These are phyloP conservation scores for Echria macrotheca DNA, from an alignment of 495 filamentous ascomycete genomes.

Conservation along the genomic window DNA sequence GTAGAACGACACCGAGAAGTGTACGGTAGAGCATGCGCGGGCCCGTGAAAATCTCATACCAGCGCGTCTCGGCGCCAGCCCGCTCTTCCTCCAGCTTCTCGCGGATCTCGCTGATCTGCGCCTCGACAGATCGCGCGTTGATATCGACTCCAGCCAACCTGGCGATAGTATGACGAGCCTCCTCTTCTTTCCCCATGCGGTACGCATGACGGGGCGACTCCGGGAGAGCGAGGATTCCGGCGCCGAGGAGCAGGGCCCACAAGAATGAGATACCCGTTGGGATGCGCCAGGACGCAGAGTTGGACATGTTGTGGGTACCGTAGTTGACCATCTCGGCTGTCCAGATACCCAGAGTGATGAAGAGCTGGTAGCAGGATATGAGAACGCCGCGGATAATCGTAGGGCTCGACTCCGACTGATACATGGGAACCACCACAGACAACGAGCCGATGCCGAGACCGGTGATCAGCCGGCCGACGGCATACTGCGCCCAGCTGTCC, in stretches of 20 bases:
- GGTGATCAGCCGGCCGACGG: slow-evolving; percentile 53
- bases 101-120: slow-evolving; percentile 71
- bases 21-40: slow-evolving; percentile 71
- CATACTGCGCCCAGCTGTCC: slow-evolving; percentile 46
- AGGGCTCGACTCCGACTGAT: slow-evolving; percentile 65
- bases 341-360: slow-evolving; percentile 84
- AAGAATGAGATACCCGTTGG: slow-evolving; percentile 75
- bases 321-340: slow-evolving; percentile 77
- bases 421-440: slow-evolving; percentile 68
- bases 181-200: slow-evolving; percentile 57
- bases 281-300: slow-evolving; percentile 67
- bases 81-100: slow-evolving; percentile 58
- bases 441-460: slow-evolving; percentile 67
- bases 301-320: slow-evolving; percentile 52
- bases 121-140: slow-evolving; percentile 57
- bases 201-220: slow-evolving; percentile 69
- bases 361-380: slow-evolving; percentile 73
- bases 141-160: slow-evolving; percentile 63
- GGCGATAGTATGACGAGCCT: slow-evolving; percentile 63
- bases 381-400: slow-evolving; percentile 61
- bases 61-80: slow-evolving; percentile 51
- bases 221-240: slow-evolving; percentile 65
- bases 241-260: slow-evolving; percentile 67
- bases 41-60: slow-evolving; percentile 65
- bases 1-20: slow-evolving; percentile 61